Evolutionary conservation across 192 early-diverging fungal species (phyloP).

Genomic region (Funneliformis geosporum): DNA sequence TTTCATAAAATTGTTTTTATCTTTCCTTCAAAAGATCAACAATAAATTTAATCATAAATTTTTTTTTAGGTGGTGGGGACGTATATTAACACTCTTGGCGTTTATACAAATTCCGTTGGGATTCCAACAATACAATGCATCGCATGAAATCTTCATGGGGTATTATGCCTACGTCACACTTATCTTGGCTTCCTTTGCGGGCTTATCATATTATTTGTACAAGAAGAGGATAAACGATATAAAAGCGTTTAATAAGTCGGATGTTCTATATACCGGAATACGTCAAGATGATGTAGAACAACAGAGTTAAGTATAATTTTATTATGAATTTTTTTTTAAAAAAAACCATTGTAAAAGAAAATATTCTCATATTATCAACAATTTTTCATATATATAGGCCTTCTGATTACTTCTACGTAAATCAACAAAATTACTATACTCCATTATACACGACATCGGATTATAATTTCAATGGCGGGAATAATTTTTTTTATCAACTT

Average conservation of each 20-base stretch:
- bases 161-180: not conserved
- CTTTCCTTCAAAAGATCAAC: too few species aligned
- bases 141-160: not conserved
- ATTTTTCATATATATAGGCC: not conserved
- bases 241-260: not conserved
- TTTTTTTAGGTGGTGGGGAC: not conserved
- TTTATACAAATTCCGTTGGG: not conserved
- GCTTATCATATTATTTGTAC: not conserved
- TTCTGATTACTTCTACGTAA: not conserved
- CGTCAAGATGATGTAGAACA: not conserved
- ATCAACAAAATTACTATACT: not conserved
- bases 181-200: not conserved
- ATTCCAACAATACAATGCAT: not conserved
- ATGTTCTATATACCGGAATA: not conserved
- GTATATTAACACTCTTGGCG: not conserved
- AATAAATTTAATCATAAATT: too few species aligned
- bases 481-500: not conserved
- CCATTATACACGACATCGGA: not conserved
- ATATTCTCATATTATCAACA: not conserved
- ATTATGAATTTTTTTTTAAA: not conserved
- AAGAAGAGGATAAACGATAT: not conserved
- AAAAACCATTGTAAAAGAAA: not conserved
- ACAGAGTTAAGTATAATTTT: not conserved
- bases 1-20: not conserved
- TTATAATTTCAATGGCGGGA: not conserved